A percentile compares a stretch with the other conserved stretches of the same genome.
Conservation (phyloP, 2,329 filamentous ascomycete genomes). For the Zasmidium angulare region DNA sequence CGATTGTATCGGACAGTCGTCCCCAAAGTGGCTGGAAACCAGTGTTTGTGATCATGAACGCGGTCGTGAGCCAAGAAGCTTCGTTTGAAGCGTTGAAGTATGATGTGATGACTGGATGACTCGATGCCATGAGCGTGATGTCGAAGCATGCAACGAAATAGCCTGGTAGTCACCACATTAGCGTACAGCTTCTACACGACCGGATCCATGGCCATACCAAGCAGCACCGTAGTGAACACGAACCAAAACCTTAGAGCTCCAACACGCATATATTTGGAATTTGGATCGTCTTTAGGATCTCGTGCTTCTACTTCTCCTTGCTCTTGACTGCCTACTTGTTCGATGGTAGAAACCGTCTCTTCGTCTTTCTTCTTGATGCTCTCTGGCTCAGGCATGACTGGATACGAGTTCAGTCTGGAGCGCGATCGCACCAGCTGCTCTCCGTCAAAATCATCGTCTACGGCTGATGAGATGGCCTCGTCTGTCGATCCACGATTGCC, state of each 20-base stretch:
- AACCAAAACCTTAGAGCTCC: conserved; percentile 13
- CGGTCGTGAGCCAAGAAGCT: conserved; percentile 79
- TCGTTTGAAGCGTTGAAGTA: conserved; percentile 76
- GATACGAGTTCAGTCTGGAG: conserved; percentile 10
- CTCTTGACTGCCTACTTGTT: neutral
- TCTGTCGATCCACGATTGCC: neutral
- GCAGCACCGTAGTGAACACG: conserved; percentile 11
- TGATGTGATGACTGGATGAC: conserved; percentile 56
- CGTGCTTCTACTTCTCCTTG: conserved; percentile 1
- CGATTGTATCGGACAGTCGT: conserved; percentile 68
- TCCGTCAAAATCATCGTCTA: conserved; percentile 8
- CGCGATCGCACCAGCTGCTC: conserved; percentile 3
- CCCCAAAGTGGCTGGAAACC: conserved; percentile 74
- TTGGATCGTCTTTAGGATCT: conserved; percentile 1
- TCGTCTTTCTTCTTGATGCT: conserved; percentile 8
- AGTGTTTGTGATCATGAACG: conserved; percentile 74
- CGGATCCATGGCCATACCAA: neutral
- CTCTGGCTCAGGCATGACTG: conserved; percentile 6
- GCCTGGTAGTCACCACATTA: neutral
- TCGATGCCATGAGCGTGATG: conserved; percentile 77
- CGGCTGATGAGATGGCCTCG: conserved; percentile 8
- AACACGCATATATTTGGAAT: conserved; percentile 17
- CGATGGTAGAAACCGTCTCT: neutral
- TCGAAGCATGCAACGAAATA: conserved; percentile 61
- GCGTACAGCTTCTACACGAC: neutral